Evolutionary conservation across 2,329 filamentous ascomycete species (phyloP), one percentile per base, ranked within the genome.

Genomic region (Nigrospora osmanthi): DNA sequence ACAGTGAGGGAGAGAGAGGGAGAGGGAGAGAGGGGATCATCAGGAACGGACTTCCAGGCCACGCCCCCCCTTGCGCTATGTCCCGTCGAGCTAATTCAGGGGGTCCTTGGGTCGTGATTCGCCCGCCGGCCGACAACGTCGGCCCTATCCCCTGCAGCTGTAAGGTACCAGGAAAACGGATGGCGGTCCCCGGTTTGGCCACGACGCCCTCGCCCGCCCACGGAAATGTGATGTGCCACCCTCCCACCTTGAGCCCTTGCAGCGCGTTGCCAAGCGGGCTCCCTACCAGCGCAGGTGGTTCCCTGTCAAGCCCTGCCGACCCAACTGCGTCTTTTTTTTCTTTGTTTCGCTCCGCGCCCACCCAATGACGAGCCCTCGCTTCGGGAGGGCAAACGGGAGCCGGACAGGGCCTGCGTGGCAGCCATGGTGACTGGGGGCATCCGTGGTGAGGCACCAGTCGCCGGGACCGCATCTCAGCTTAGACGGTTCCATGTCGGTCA

Each of bases 111-210:
- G 23, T 28, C 23, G 23, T 28, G 23, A 28, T 28, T 28, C 23
- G 23, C 23, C 23, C 23, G 23, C 23, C 5, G 6, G 23, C 23
- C 23, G 23, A 28, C 23, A 28, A 10, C 23, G 23, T 28, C 19
- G 19, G 19, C 19, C 19, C 19, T 23, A 23, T 23, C 30, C 40
- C 40, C 40, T 42, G 40, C 40, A 23, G 40, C 40, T 42, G 40
- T 33, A 42, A 42, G 40, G 40, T 42, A 38, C 36, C n/a, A 42
- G 39, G 32, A 19, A 33, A 23, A 33, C 39, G 39, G 39, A 41
- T 34, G 15, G 16, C 34, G 34, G 39, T n/a, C 23, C 23, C 39
- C 23, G 39, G 39, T 41, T 41, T 41, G 39, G 19, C 39, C 16
- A 40, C 38, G 38, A 33, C 38, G 38, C 38, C 19, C 23, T 30